Percentiles rank a stretch among this genome's conserved stretches.
phyloP scores from a whole-genome alignment of 208 protist species.

The Leptomonas seymouri region DNA sequence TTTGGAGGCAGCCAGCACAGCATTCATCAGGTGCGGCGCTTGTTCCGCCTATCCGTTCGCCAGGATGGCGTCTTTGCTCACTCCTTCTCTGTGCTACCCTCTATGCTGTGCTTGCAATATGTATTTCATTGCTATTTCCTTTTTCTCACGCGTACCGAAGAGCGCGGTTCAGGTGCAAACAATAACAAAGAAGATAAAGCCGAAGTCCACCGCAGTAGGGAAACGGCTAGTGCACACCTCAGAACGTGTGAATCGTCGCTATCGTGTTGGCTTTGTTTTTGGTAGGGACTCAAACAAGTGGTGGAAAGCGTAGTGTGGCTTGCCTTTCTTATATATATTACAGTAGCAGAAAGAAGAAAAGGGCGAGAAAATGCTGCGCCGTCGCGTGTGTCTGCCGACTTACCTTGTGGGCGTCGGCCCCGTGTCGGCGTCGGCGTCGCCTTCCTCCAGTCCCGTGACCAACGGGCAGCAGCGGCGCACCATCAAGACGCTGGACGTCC shows the following conservation, averaged over 20 bases:
- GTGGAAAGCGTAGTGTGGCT: no score
- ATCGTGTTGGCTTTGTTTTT: background rate
- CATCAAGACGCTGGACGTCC: conserved; percentile 87
- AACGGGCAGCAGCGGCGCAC: conserved; percentile 38
- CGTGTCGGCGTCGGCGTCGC: background rate
- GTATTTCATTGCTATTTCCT: background rate
- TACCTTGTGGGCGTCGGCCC: conserved; percentile 3
- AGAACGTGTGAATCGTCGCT: no score
- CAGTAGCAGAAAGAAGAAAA: background rate
- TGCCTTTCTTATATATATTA: background rate
- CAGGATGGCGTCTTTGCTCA: no score
- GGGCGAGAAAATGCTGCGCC: conserved; percentile 18
- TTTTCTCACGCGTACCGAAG: background rate
- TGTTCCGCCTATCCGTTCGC: no score
- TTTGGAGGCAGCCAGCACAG: no score
- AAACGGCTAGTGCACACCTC: no score
- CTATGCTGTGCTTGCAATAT: no score
- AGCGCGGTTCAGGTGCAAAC: background rate
- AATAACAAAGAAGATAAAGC: background rate
- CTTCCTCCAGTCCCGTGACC: background rate
- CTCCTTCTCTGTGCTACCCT: no score
- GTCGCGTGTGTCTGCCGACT: conserved; percentile 17
- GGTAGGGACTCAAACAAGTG: background rate
- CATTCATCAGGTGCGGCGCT: no score
- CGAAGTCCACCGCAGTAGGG: background rate